Evolutionary conservation across 2,329 filamentous ascomycete genomes (phyloP).

Genomic region (Verticillium klebahnii): DNA sequence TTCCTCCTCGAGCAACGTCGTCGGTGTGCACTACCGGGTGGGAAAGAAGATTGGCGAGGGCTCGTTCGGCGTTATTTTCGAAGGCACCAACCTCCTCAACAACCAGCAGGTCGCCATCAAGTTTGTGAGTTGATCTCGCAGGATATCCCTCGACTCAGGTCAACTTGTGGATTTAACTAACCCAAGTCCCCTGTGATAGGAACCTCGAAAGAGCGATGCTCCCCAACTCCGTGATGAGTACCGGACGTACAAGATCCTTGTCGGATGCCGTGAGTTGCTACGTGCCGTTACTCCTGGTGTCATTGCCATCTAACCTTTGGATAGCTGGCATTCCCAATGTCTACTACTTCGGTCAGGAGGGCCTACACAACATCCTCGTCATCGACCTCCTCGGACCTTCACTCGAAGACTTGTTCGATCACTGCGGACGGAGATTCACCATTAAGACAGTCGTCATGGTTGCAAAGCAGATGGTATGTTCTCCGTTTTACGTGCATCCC

Average conservation of each 20-base stretch:
- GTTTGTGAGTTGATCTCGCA: constrained; percentile 66
- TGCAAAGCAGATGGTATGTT: constrained; percentile 88
- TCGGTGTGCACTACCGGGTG: constrained; percentile 96
- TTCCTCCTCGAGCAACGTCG: constrained; percentile 90
- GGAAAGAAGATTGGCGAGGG: constrained; percentile 99
- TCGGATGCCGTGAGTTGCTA: constrained; percentile 85
- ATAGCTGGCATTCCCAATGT: constrained; percentile 97
- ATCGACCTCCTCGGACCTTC: constrained; percentile 95
- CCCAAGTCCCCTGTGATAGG: constrained; percentile 44
- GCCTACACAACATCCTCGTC: constrained; percentile 96
- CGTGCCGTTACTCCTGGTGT: constrained; percentile 15
- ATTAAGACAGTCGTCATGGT: constrained; percentile 99
- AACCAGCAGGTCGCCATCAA: constrained; percentile 99
- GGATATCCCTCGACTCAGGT: background rate
- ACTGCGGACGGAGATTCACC: constrained; percentile 90
- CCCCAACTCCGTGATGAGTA: constrained; percentile 98
- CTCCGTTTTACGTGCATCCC: background rate
- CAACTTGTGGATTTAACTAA: background rate
- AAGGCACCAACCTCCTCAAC: constrained; percentile 97
- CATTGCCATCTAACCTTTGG: background rate
- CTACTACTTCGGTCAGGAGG: constrained; percentile 98
- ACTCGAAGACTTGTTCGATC: constrained; percentile 94
- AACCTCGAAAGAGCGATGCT: constrained; percentile 97
- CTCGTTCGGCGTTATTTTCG: constrained; percentile 97
- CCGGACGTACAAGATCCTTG: constrained; percentile 97